Evolutionary conservation across 148 eudicot genomes (phyloP).

Genomic region (Simmondsia chinensis): DNA sequence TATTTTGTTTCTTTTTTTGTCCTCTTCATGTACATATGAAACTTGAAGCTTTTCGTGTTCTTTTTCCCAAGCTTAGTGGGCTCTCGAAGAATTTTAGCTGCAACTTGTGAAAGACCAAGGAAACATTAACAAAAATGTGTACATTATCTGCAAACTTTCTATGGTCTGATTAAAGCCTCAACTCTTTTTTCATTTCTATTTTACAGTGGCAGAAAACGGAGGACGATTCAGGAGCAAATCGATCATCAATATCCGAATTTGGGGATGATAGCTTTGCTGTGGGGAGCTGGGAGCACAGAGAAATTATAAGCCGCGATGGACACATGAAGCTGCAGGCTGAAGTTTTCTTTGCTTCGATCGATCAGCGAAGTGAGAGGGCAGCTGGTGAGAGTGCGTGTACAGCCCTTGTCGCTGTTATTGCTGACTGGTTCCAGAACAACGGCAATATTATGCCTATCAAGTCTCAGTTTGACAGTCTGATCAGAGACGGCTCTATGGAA

Average conservation of each 20-base stretch:
- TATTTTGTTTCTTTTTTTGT: too few relatives aligned
- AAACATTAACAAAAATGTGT: too few relatives aligned
- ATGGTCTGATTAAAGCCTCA: too few relatives aligned
- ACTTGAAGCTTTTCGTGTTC: too few relatives aligned
- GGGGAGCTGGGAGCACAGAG: conserved; percentile 86
- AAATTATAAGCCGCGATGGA: conserved; percentile 80
- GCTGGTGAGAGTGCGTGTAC: conserved; percentile 98
- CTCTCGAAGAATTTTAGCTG: too few relatives aligned
- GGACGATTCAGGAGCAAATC: conserved; percentile 49
- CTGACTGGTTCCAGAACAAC: conserved; percentile 81
- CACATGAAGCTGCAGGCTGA: conserved; percentile 68
- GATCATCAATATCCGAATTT: conserved; percentile 61
- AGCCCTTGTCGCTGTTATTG: conserved; percentile 89
- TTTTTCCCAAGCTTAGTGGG: too few relatives aligned
- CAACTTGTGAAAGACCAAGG: too few relatives aligned
- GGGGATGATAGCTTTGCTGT: conserved; percentile 92
- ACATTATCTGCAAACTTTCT: too few relatives aligned
- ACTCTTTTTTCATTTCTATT: neutral
- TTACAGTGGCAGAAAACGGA: conserved; percentile 56
- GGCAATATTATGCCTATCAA: conserved; percentile 61
- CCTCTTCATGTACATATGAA: too few relatives aligned
- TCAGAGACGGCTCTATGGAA: conserved; percentile 79
- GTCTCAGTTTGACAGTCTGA: conserved; percentile 76
- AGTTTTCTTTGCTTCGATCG: conserved; percentile 88
- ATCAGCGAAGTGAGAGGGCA: conserved; percentile 86